These are phyloP conservation scores for Tylopilus sp. DNA, from an alignment of 768 basidiomycete genomes.

Conservation along the genomic window DNA sequence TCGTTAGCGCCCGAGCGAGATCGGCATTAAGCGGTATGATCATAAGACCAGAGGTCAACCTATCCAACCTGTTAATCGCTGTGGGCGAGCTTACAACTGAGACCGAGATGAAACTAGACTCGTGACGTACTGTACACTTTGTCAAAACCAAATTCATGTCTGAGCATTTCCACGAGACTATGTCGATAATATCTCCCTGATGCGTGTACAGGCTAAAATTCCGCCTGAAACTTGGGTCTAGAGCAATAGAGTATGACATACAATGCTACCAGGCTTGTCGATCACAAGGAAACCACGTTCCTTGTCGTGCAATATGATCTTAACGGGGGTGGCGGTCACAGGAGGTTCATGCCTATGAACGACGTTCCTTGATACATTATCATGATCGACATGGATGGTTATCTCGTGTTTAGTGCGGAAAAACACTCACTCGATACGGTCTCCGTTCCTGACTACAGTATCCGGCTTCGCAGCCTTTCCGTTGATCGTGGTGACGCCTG, in stretches of 20 bases:
- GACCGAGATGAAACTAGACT: not conserved
- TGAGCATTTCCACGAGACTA: slow-evolving; percentile 82
- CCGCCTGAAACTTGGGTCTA: not conserved
- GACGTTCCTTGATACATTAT: slow-evolving; percentile 58
- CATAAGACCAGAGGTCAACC: slow-evolving; percentile 94
- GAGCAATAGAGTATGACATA: slow-evolving; percentile 43
- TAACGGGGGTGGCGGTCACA: slow-evolving; percentile 78
- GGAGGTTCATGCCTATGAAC: slow-evolving; percentile 98
- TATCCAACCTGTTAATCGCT: slow-evolving; percentile 95
- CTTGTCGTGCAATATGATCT: slow-evolving; percentile 72
- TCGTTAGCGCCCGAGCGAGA: slow-evolving; percentile 66
- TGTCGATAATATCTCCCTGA: slow-evolving; percentile 89
- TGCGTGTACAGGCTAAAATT: slow-evolving; percentile 78
- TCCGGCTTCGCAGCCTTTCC: slow-evolving; percentile 80
- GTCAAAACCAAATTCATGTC: slow-evolving; percentile 75
- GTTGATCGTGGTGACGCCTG: slow-evolving; percentile 94
- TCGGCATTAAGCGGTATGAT: slow-evolving; percentile 75
- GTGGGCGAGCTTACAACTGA: not conserved
- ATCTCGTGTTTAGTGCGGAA: not conserved
- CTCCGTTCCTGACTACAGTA: slow-evolving; percentile 79
- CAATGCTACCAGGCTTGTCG: slow-evolving; percentile 95
- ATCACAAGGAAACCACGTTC: slow-evolving; percentile 86
- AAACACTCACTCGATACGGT: slow-evolving; percentile 77
- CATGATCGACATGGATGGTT: not conserved
- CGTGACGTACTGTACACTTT: slow-evolving; percentile 75